Conservation (phyloP, 2,329 filamentous ascomycete species). For the Juglanconis oblonga region DNA sequence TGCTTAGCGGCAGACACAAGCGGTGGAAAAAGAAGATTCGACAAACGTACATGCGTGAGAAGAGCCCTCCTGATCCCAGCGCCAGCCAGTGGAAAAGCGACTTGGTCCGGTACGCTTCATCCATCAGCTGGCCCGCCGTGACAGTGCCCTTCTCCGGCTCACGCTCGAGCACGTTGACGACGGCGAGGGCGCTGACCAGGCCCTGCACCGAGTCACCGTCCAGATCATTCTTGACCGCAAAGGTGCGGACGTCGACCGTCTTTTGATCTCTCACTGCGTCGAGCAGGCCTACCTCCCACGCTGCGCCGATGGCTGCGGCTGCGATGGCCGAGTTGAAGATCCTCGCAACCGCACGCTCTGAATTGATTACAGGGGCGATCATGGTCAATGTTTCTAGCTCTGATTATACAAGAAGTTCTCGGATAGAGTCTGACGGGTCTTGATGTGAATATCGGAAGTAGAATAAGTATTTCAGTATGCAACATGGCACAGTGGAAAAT, state of each 20-base stretch:
- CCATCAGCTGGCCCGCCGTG: background rate
- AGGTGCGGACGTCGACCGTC: background rate
- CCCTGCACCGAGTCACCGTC: background rate
- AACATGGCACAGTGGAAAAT: no score
- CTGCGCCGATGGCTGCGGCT: background rate
- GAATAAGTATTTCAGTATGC: no score
- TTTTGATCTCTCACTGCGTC: background rate
- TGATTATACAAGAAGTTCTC: no score
- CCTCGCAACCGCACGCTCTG: background rate
- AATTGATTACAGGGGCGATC: background rate
- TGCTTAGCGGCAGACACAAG: no score
- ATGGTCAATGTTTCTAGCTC: no score
- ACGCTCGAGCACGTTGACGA: background rate
- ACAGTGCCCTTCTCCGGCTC: background rate
- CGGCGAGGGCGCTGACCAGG: background rate
- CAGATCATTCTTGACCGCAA: background rate
- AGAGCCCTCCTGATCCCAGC: background rate
- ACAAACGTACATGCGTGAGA: background rate
- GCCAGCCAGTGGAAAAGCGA: background rate
- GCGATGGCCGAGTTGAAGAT: background rate
- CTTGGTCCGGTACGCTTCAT: background rate
- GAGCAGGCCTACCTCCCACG: background rate
- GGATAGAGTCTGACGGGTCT: no score
- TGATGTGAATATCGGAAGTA: no score
- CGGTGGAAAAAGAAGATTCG: no score